Evolutionary conservation across 768 basidiomycete genomes (phyloP), one percentile per base, ranked within the genome.

Genomic region (Mycena floridula): DNA sequence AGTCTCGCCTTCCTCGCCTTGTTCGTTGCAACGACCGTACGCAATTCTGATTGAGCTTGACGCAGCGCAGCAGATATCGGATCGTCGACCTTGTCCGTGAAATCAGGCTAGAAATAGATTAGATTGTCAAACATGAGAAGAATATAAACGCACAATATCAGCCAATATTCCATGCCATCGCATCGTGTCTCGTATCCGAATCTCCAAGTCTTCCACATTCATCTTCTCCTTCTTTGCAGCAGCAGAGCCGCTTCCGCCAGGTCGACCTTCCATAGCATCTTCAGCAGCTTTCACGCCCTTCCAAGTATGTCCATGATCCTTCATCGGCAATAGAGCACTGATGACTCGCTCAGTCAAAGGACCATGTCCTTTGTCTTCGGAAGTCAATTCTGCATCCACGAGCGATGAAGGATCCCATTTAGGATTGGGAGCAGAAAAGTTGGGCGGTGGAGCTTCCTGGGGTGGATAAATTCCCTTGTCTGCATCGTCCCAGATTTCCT

Each of bases 401-500:
- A 97, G 66, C 25, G 86, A 85, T 35, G 85, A 85, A 5, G 91
- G 86, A 56, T 89, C 88, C 85, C 87, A 90, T 52, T 80, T 84
- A 4, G 83, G 82, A 25, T 76, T 57, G 4, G 82, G 81, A 3
- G 75, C 71, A 20, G 62, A 57, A 49, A 71, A 72, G 16, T 62
- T 50, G 18, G 68, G 59, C 1, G 65, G 43, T n/a, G 64, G 66
- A 12, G 66, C 66, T 40, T 64, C 58, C 50, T 64, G 58, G 7
- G 60, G 27, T 12, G 49, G 41, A 4, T 32, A 11, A 28, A 42
- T 7, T 44, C 24, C n/a, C 7, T 69, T 73, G 60, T 99, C 95
- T 58, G 90, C 82, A 54, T 96, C 92, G 50, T 94, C 94, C 94
- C 95, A 99, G 0, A 84, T 72, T 42, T 95, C 89, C 25, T 80